Conservation (phyloP, 2,329 filamentous ascomycete species). For the Neoascochyta sp. region DNA sequence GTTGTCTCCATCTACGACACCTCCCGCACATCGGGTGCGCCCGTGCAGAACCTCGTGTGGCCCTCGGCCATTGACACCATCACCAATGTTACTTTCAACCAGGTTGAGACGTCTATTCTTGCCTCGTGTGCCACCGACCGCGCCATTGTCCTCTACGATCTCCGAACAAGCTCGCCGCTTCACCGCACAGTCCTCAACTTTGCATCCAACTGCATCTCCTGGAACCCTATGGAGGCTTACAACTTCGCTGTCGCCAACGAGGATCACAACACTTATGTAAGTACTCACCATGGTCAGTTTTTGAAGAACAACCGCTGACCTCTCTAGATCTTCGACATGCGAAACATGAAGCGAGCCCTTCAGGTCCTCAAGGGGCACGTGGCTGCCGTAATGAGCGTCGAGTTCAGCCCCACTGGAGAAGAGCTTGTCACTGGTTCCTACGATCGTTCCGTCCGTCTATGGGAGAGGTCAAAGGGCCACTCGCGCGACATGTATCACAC, state of each 20-base stretch:
- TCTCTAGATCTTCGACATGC: conserved; percentile 75
- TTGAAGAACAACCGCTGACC: conserved; percentile 4
- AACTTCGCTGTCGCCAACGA: conserved; percentile 92
- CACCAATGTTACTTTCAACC: conserved; percentile 83
- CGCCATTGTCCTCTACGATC: conserved; percentile 84
- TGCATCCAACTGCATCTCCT: conserved; percentile 87
- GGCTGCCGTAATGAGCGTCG: conserved; percentile 90
- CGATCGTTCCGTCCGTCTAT: conserved; percentile 82
- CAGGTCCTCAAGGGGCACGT: conserved; percentile 91
- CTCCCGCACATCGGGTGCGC: conserved; percentile 69
- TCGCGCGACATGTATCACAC: conserved; percentile 95
- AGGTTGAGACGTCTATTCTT: conserved; percentile 86
- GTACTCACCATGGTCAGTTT: background rate
- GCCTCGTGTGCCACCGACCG: conserved; percentile 83
- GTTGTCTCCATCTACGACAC: conserved; percentile 86
- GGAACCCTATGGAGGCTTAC: conserved; percentile 97
- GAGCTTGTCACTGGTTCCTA: conserved; percentile 88
- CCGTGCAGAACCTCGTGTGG: conserved; percentile 80
- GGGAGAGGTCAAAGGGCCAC: conserved; percentile 75
- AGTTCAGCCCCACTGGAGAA: conserved; percentile 91
- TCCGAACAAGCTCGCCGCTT: conserved; percentile 79
- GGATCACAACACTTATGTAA: conserved; percentile 77
- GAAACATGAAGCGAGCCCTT: conserved; percentile 79
- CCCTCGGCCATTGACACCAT: conserved; percentile 84
- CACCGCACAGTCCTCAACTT: conserved; percentile 78